These are phyloP conservation scores for Vitis hybrid DNA, from an alignment of 177 flowering plant species.

Conservation along the genomic window DNA sequence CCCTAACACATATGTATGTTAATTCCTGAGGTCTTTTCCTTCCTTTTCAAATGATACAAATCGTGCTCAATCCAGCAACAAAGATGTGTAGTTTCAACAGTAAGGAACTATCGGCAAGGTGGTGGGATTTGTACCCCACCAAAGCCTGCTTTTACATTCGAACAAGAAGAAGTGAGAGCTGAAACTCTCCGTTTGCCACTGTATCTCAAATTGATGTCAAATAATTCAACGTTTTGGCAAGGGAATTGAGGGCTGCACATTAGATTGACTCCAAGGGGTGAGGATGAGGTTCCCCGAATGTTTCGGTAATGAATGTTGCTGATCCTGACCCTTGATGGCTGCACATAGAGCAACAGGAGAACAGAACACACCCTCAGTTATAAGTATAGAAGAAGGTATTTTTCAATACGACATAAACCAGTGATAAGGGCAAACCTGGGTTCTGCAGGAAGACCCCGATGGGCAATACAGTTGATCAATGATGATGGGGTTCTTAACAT, in stretches of 20 bases:
- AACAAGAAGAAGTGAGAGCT: slow-evolving; percentile 13
- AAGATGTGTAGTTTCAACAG: neutral
- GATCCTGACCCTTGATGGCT: slow-evolving; percentile 38
- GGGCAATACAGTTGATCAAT: slow-evolving; percentile 49
- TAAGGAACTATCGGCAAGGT: slow-evolving; percentile 13
- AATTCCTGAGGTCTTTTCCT: neutral
- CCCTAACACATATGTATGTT: neutral
- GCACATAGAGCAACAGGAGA: slow-evolving; percentile 1
- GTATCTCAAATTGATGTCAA: slow-evolving; percentile 29
- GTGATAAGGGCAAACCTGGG: neutral
- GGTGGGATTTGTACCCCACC: slow-evolving; percentile 21
- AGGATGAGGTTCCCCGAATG: slow-evolving; percentile 34
- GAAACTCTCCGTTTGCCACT: neutral
- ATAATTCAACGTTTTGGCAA: slow-evolving; percentile 25
- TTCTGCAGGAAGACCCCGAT: neutral
- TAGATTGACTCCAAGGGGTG: slow-evolving; percentile 23
- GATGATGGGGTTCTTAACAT: slow-evolving; percentile 55
- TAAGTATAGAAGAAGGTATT: no score
- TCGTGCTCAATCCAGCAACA: neutral
- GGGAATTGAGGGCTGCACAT: slow-evolving; percentile 34
- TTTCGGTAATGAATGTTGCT: slow-evolving; percentile 28
- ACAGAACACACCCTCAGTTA: neutral
- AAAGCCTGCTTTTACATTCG: slow-evolving; percentile 15
- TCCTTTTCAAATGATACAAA: neutral
- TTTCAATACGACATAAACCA: neutral